Conservation (phyloP, 2,329 filamentous ascomycete genomes). For the Basipetospora sp. region DNA sequence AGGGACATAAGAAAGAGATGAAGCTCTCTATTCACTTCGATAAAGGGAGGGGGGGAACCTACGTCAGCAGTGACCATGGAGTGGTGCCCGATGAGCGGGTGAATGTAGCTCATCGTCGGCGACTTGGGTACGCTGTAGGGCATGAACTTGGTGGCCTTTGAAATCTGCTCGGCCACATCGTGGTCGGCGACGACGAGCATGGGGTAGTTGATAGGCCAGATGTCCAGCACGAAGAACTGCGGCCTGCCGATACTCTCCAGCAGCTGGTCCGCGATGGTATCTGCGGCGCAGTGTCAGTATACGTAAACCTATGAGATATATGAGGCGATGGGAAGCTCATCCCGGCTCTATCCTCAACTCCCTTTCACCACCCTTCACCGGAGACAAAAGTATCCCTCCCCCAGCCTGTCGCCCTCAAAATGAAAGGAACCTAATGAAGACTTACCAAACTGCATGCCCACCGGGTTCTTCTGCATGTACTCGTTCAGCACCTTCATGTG, state of each 20-base stretch:
- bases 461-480: slow-evolving; percentile 1
- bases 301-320: no score
- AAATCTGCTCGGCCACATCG: slow-evolving; percentile 23
- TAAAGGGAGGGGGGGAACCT: neutral
- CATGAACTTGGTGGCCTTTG: slow-evolving; percentile 17
- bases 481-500: slow-evolving; percentile 1
- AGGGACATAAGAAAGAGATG: no score
- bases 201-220: slow-evolving; percentile 19
- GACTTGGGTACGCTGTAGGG: slow-evolving; percentile 20
- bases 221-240: slow-evolving; percentile 19
- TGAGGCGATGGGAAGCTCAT: neutral
- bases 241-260: slow-evolving; percentile 17
- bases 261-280: slow-evolving; percentile 11
- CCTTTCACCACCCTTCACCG: neutral
- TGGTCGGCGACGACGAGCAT: slow-evolving; percentile 19
- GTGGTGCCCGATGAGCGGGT: slow-evolving; percentile 3
- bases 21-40: neutral
- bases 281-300: no score
- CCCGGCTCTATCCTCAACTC: neutral
- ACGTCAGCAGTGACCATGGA: neutral
- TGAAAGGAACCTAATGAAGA: no score
- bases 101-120: neutral
- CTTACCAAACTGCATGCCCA: slow-evolving; percentile 4
- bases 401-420: no score
- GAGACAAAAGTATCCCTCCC: neutral